Evolutionary conservation across 345 rosid genomes (phyloP), one percentile per base, ranked within the genome.

Genomic region (Eucalyptus victrix): DNA sequence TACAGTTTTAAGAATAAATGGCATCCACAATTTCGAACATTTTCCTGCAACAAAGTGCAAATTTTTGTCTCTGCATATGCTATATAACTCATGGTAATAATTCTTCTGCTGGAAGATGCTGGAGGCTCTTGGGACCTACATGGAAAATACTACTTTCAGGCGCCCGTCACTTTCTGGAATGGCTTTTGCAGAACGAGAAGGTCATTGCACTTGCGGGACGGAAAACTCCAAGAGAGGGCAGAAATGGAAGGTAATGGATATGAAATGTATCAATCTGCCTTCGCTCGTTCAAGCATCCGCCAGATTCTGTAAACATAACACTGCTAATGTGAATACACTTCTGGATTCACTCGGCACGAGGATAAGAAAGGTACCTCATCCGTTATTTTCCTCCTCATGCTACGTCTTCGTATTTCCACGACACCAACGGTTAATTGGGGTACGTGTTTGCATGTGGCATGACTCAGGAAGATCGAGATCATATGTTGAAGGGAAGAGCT

Each of bases 31-130:
- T 12, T 60, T 60, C 1, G 32, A 28, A 6, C 0, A 6, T 60
- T 28, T 0, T 0, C 2, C 32, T 0, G 17, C 0, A 30, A 30
- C 34, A 62, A 62, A 62, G 1, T 1, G 34, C 72, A 13, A 30
- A 30, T 3, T 62, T 1, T 51, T 51, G 51, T 49, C 18, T 60
- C 42, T 32, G 80, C 13, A 9, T 47, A 0, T 10, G 23, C 0
- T 0, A 19, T 18, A 6, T 34, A 18, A 3, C 81, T 72, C 44
- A 5, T 34, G 81, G 3, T 37, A 19, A 5, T 34, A 37, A 18
- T 9, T 72, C 26, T 2, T 72, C 44, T 72, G 44, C 81, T 72
- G 42, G 2, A 72, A 72, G 81, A 72, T 9, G 44, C 2, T 3
- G 2, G 81, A 19, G 81, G 81, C 45, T 72, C 44, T 72, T 2